A percentile compares a stretch with the other conserved stretches of the same genome.
phyloP scores from a whole-genome alignment of 2,329 filamentous ascomycete genomes.

The Venturia aucupariae region DNA sequence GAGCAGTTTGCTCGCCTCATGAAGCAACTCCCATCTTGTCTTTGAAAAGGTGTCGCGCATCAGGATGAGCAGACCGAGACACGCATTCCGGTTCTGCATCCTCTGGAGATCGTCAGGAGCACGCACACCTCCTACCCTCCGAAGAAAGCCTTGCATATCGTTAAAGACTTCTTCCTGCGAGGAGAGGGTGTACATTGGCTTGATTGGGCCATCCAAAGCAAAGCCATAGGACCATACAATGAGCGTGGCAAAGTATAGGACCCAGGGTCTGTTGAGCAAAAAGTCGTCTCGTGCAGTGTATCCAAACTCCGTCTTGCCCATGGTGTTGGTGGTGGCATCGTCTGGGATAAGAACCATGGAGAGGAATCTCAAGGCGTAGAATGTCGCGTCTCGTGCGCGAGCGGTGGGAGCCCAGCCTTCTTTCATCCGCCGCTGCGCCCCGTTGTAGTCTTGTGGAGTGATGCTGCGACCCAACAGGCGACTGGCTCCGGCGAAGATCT shows the following conservation, averaged over 20 bases:
- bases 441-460: slow-evolving; percentile 68
- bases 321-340: slow-evolving; percentile 21
- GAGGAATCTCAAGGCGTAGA: slow-evolving; percentile 84
- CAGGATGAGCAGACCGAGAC: slow-evolving; percentile 70
- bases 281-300: slow-evolving; percentile 86
- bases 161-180: slow-evolving; percentile 57
- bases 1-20: slow-evolving; percentile 74
- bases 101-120: slow-evolving; percentile 69
- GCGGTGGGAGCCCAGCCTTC: slow-evolving; percentile 84
- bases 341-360: slow-evolving; percentile 61
- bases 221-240: slow-evolving; percentile 95
- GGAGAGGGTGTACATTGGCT: slow-evolving; percentile 41
- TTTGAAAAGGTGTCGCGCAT: slow-evolving; percentile 72
- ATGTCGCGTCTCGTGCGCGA: slow-evolving; percentile 80
- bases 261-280: slow-evolving; percentile 86
- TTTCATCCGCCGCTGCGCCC: slow-evolving; percentile 74
- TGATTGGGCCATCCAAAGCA: slow-evolving; percentile 72
- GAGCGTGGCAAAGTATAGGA: slow-evolving; percentile 83
- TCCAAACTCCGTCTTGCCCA: slow-evolving; percentile 25
- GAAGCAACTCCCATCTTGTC: slow-evolving; percentile 83
- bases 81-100: slow-evolving; percentile 70
- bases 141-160: slow-evolving; percentile 73
- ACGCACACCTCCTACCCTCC: slow-evolving; percentile 59
- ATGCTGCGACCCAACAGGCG: slow-evolving; percentile 79
- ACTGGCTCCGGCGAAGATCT: slow-evolving; percentile 86